Conservation (phyloP, 2,329 filamentous ascomycete genomes). For the Trichophyton mentagrophytes region DNA sequence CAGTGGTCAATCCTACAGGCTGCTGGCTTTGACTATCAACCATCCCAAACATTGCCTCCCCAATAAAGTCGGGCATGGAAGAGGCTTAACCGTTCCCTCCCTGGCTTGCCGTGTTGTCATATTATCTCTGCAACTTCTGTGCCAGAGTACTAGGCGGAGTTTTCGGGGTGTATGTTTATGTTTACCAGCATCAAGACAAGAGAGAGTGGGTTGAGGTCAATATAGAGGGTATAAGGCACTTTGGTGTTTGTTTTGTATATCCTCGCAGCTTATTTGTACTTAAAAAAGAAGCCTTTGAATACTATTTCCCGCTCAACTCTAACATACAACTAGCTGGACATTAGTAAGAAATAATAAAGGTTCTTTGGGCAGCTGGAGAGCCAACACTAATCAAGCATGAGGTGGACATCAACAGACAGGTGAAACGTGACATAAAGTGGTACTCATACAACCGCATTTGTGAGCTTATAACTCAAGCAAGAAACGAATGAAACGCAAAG, state of each 20-base stretch:
- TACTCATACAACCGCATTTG: not conserved
- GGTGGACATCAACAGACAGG: not conserved
- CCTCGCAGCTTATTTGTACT: not conserved
- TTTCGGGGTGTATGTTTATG: not conserved
- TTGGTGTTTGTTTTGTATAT: not conserved
- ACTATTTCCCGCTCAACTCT: not conserved
- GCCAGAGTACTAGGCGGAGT: no score
- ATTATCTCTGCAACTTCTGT: not conserved
- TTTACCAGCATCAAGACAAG: not conserved
- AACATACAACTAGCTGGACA: not conserved
- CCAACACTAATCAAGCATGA: not conserved
- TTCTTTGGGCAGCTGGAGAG: not conserved
- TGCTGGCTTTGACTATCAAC: slow-evolving; percentile 39
- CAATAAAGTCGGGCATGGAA: not conserved
- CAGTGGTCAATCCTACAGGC: slow-evolving; percentile 53
- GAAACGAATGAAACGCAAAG: not conserved
- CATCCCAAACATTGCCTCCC: not conserved
- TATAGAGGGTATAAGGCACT: not conserved
- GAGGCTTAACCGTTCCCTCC: no score
- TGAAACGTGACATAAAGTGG: not conserved
- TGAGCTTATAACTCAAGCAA: not conserved
- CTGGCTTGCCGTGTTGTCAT: not conserved
- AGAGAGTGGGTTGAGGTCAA: not conserved
- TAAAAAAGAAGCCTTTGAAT: not conserved
- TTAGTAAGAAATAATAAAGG: not conserved